A percentile compares a stretch with the other conserved stretches of the same genome.
These are phyloP conservation scores for Trichoderma polysporum DNA, from an alignment of 2,329 filamentous ascomycete genomes.

Conservation along the genomic window DNA sequence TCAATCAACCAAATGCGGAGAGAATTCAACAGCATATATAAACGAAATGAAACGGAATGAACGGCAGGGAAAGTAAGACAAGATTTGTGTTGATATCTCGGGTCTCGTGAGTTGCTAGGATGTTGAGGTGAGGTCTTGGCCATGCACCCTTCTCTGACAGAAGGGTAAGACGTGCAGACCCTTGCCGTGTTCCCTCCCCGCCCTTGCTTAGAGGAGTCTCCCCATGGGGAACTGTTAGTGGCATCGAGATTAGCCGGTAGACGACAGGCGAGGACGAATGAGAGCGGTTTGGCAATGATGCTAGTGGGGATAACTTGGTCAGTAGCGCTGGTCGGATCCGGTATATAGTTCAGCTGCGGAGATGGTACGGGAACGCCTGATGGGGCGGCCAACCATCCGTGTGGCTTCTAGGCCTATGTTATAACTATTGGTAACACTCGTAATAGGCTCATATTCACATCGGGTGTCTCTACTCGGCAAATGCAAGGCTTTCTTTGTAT, in stretches of 20 bases:
- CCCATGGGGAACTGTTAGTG: constrained; percentile 3
- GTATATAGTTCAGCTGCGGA: neutral
- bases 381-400: neutral
- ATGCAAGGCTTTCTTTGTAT: neutral
- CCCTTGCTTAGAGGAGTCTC: neutral
- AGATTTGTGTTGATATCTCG: neutral
- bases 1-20: neutral
- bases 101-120: neutral
- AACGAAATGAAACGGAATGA: neutral
- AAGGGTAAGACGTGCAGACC: neutral
- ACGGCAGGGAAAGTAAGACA: neutral
- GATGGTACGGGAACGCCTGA: neutral
- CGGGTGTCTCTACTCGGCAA: neutral
- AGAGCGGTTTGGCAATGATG: neutral
- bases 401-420: neutral
- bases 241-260: constrained; percentile 8
- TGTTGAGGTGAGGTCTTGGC: neutral
- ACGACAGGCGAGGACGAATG: constrained; percentile 7
- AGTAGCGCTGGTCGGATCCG: neutral
- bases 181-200: neutral
- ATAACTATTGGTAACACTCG: neutral
- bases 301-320: neutral
- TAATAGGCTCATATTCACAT: neutral
- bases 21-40: constrained; percentile 1
- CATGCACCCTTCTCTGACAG: neutral